A percentile compares a stretch with the other conserved stretches of the same genome.
Conservation (phyloP, 2,329 filamentous ascomycete genomes). For the Fusarium phyllophilum region DNA sequence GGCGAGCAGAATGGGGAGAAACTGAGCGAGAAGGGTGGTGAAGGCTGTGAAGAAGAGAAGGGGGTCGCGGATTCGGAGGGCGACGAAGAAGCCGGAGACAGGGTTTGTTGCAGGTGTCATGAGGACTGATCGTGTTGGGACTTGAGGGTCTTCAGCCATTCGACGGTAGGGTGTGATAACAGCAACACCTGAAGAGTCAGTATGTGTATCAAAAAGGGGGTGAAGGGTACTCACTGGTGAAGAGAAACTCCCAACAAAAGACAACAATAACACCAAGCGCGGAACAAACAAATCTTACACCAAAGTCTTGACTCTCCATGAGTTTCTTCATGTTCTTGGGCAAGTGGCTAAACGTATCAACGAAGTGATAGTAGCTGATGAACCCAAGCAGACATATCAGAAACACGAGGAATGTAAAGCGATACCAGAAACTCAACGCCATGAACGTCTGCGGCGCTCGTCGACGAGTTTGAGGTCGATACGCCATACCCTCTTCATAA, state of each 20-base stretch:
- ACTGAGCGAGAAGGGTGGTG: conserved; percentile 57
- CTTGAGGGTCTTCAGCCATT: conserved; percentile 49
- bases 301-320: conserved; percentile 55
- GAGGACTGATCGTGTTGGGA: conserved; percentile 51
- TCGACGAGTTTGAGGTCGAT: conserved; percentile 7
- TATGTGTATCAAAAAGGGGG: accelerated
- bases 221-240: conserved; percentile 46
- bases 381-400: conserved; percentile 49
- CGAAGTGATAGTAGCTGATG: conserved; percentile 52
- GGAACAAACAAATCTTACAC: conserved; percentile 56
- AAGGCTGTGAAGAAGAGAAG: conserved; percentile 54
- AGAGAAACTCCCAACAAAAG: conserved; percentile 55
- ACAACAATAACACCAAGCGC: conserved; percentile 53
- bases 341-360: conserved; percentile 39
- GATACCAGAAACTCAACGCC: conserved; percentile 49
- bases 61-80: conserved; percentile 45
- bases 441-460: conserved; percentile 48
- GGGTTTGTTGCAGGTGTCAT: conserved; percentile 56
- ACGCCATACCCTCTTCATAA: conserved; percentile 7
- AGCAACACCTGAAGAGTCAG: conserved; percentile 48
- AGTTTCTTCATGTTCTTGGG: conserved; percentile 45
- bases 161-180: conserved; percentile 56
- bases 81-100: conserved; percentile 53
- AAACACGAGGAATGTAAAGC: conserved; percentile 47
- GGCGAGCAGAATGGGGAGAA: conserved; percentile 59